Conservation (phyloP, 371 early-diverging fungal species). For the Mucor piriformis region DNA sequence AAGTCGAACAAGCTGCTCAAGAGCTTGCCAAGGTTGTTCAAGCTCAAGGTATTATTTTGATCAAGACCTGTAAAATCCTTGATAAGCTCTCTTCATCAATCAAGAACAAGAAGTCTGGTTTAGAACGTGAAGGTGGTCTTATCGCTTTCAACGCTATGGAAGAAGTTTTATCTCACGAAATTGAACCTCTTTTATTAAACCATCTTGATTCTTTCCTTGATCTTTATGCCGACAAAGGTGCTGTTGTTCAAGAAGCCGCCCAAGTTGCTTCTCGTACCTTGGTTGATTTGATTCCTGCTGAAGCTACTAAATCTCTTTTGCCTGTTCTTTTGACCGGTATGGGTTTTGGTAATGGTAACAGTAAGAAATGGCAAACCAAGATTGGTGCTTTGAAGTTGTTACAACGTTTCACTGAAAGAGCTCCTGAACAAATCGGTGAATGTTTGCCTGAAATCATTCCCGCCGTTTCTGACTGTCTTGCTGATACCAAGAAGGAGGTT, state of each 20-base stretch:
- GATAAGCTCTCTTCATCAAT: constrained; percentile 56
- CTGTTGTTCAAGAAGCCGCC: constrained; percentile 77
- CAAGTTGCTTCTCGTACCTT: constrained; percentile 59
- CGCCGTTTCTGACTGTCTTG: constrained; percentile 68
- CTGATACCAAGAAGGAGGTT: constrained; percentile 77
- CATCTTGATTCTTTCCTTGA: constrained; percentile 64
- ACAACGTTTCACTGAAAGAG: constrained; percentile 53
- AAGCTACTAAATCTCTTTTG: constrained; percentile 59
- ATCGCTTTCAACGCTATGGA: constrained; percentile 71
- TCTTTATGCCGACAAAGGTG: constrained; percentile 73
- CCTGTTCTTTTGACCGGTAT: constrained; percentile 69
- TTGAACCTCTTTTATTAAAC: constrained; percentile 66
- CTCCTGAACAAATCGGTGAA: constrained; percentile 69
- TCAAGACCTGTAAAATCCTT: constrained; percentile 63
- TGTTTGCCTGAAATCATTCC: constrained; percentile 75
- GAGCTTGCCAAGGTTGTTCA: constrained; percentile 54
- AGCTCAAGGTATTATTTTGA: constrained; percentile 53
- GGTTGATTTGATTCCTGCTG: constrained; percentile 54
- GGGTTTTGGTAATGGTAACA: constrained; percentile 44
- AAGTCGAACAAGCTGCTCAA: constrained; percentile 61
- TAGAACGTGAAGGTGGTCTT: constrained; percentile 74
- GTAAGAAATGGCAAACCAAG: constrained; percentile 83
- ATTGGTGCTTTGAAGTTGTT: constrained; percentile 67
- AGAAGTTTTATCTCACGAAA: constrained; percentile 54
- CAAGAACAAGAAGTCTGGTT: constrained; percentile 72